Evolutionary conservation across 1,284 basidiomycete species (phyloP), one percentile per base, ranked within the genome.

Genomic region (Ceratobasidium papillatum): DNA sequence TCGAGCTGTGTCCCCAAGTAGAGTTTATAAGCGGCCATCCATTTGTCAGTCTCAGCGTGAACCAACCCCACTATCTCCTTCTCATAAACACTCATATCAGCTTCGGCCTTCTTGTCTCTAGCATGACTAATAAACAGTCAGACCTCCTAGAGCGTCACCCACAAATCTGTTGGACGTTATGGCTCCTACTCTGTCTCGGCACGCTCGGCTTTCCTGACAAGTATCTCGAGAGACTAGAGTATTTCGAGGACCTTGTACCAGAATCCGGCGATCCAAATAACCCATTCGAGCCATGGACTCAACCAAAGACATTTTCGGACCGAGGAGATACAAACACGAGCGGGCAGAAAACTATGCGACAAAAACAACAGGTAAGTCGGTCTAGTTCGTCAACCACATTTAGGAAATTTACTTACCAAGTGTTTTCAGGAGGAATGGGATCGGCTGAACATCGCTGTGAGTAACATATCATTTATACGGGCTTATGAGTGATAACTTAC

Each of bases 311-410:
- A 32, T 68, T 68, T 27, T 68, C 65, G 9, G 65, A 68, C 36
- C 51, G 65, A 41, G 65, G 65, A 8, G 51, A 54, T 22, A 7
- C n/a, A n/a, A 19, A 5, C 19, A n/a, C 9, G 30, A 43, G 19
- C 8, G 62, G 62, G 19, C 30, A 27, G 34, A 68, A 68, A 38
- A 68, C 51, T n/a, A 68, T 68, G 65, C 65, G 65, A 1, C 65
- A 68, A n/a, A 69, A 69, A 30, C 66, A 69, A 19, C 66, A 69
- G 38, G 66, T 52, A 22, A 69, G 66, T 47, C 22, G 4, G 19
- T 47, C 38, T 63, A 3, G 25, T 14, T 14, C 5, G 5, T 5
- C 41, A n/a, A 43, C 22, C 38, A 17, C 17, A 9, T 34, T 19
- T 30, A 52, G 25, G 11, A 3, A 3, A 25, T 12, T 8, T 22